phyloP scores from a whole-genome alignment of 202 grass and related monocot genomes.

The Setaria viridis region DNA sequence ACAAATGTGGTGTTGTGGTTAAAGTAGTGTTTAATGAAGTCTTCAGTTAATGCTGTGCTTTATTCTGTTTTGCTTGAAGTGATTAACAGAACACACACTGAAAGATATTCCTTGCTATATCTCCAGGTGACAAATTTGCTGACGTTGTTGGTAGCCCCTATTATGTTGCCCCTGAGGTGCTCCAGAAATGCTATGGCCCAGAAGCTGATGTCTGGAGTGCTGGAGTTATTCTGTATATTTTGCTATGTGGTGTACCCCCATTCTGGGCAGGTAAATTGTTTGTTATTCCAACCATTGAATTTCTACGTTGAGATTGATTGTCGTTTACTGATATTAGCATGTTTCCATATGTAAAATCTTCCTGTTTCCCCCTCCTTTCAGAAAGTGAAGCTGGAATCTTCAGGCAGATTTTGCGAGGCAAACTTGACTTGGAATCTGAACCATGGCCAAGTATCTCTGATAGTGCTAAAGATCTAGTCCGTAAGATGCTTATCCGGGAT shows the following conservation, averaged over 20 bases:
- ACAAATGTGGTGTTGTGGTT: background rate
- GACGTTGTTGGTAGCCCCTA: slow-evolving; percentile 96
- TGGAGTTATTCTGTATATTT: slow-evolving; percentile 95
- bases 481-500: slow-evolving; percentile 81
- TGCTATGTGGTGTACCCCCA: slow-evolving; percentile 90
- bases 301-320: slow-evolving; percentile 19
- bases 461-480: slow-evolving; percentile 87
- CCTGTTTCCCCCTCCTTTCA: slow-evolving; percentile 33
- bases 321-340: slow-evolving; percentile 18
- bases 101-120: slow-evolving; percentile 18
- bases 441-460: slow-evolving; percentile 93
- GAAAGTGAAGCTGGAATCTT: slow-evolving; percentile 93
- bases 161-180: slow-evolving; percentile 96
- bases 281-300: slow-evolving; percentile 25
- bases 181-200: slow-evolving; percentile 84
- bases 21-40: slow-evolving; percentile 28
- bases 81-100: slow-evolving; percentile 3
- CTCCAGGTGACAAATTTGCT: slow-evolving; percentile 78
- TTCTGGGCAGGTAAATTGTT: slow-evolving; percentile 84
- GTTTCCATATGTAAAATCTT: slow-evolving; percentile 26
- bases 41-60: slow-evolving; percentile 24
- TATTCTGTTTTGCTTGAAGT: slow-evolving; percentile 31
- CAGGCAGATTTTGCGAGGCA: slow-evolving; percentile 83
- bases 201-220: slow-evolving; percentile 99
- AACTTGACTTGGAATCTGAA: slow-evolving; percentile 84